Evolutionary conservation across 2,329 filamentous ascomycete species (phyloP).

Genomic region (Fusarium torreyae): DNA sequence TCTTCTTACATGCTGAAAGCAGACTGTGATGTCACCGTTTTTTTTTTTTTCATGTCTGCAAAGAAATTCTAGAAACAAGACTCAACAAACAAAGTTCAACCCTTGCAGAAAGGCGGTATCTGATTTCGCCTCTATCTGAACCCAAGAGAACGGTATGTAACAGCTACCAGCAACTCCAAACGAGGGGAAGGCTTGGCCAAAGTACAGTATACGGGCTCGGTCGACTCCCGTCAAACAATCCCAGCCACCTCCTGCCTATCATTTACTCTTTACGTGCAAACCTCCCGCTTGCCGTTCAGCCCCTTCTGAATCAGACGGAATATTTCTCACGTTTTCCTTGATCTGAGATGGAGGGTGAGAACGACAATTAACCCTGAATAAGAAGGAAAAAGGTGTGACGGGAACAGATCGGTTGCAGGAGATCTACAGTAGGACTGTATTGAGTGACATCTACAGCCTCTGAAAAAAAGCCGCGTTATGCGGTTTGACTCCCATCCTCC

Average conservation of each 20-base stretch:
- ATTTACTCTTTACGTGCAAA: slow-evolving; percentile 22
- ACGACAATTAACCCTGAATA: slow-evolving; percentile 12
- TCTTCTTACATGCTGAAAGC: slow-evolving; percentile 10
- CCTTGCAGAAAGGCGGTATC: slow-evolving; percentile 12
- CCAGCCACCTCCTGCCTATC: slow-evolving; percentile 36
- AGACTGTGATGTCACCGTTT: slow-evolving; percentile 31
- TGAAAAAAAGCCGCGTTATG: slow-evolving; percentile 16
- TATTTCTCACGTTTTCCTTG: slow-evolving; percentile 40
- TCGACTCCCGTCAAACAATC: slow-evolving; percentile 38
- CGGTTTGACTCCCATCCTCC: slow-evolving; percentile 3
- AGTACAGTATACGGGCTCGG: slow-evolving; percentile 37
- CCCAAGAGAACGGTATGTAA: slow-evolving; percentile 15
- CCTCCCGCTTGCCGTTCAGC: slow-evolving; percentile 18
- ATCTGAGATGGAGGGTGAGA: slow-evolving; percentile 35
- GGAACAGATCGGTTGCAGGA: slow-evolving; percentile 27
- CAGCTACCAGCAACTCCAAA: slow-evolving; percentile 3
- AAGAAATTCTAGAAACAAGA: slow-evolving; percentile 34
- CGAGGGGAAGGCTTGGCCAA: slow-evolving; percentile 7
- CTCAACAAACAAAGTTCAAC: slow-evolving; percentile 18
- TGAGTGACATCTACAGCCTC: too few species aligned
- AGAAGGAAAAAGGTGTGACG: slow-evolving; percentile 12
- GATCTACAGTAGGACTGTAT: slow-evolving; percentile 29
- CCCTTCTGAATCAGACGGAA: slow-evolving; percentile 29
- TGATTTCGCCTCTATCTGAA: not conserved
- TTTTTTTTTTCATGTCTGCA: slow-evolving; percentile 1